Evolutionary conservation across 257 asterid genomes (phyloP), one percentile per base, ranked within the genome.

Genomic region (Gardenia jasminoides): DNA sequence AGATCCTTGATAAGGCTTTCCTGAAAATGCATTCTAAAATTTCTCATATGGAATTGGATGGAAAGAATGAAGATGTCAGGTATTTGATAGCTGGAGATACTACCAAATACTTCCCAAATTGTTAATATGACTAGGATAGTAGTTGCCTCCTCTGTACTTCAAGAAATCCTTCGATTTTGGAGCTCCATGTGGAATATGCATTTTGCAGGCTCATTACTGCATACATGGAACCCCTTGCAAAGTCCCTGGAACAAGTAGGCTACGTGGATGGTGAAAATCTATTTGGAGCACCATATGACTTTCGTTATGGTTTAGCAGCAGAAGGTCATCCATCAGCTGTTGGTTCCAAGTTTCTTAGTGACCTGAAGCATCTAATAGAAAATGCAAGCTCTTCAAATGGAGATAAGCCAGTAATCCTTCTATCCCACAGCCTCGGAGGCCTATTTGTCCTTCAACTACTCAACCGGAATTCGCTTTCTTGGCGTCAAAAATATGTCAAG

Each of bases 251-350:
- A 70, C 70, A 82, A 85, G 24, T 90, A 70, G 99, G 98, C 52
- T 95, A 95, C 6, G 75, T 62, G 1, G 83, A 79, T 44, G 97
- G 97, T 16, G 16, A 80, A 50, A 91, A 88, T 72, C 88, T 94
- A 50, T 91, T 90, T 26, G 98, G 98, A 20, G 98, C 97, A 6
- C 98, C 99, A 0, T 94, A 93, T 33, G 98, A 95, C 84, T 95
- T 95, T 46, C 90, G 97, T 3, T 93, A 93, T 33, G 98, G 89
- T 9, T 83, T 93, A 75, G 98, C 97, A 2, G 89, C 97, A 15
- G 67, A 75, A 13, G 97, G 91, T 67, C 96, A 87, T 77, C 93
- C 91, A 28, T 84, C 89, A 39, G 26, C 8, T 0, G 94, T 95
- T 16, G 96, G 87, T 54, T 85, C 91, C 6, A 73, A 82, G 33